These are phyloP conservation scores for Peronospora belbahrii DNA, from an alignment of 352 stramenopile genomes.

Conservation along the genomic window DNA sequence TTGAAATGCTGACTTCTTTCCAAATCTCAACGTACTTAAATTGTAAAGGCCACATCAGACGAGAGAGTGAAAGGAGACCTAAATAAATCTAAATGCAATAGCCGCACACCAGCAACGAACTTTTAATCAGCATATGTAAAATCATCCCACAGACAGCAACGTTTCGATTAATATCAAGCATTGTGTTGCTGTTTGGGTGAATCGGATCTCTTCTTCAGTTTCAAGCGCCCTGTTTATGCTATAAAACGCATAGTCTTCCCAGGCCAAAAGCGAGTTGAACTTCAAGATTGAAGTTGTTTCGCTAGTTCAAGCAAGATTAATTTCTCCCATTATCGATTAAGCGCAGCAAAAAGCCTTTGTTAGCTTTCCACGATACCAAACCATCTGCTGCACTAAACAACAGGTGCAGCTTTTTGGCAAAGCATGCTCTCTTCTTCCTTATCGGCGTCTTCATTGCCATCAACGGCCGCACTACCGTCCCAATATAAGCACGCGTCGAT, in stretches of 20 bases:
- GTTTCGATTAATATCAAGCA: no score
- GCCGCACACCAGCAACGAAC: background rate
- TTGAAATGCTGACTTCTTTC: slow-evolving; percentile 19
- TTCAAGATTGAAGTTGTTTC: slow-evolving; percentile 20
- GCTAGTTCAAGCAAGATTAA: background rate
- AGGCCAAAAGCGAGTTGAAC: slow-evolving; percentile 24
- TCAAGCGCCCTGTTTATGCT: background rate
- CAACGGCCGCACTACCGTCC: slow-evolving; percentile 2
- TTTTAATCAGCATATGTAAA: no score
- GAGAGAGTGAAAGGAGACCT: no score
- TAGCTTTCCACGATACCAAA: background rate
- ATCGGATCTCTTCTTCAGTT: slow-evolving; percentile 21
- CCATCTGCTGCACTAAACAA: background rate
- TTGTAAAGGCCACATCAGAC: slow-evolving; percentile 2
- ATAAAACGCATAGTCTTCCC: background rate
- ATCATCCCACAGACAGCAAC: no score
- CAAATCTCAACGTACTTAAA: slow-evolving; percentile 14
- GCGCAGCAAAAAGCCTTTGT: slow-evolving; percentile 12
- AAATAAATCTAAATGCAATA: background rate
- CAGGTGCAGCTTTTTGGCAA: background rate
- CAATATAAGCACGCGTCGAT: slow-evolving; percentile 1
- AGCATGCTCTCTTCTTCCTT: slow-evolving; percentile 13
- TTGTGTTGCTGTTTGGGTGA: background rate
- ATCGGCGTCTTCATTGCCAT: background rate
- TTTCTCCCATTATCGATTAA: slow-evolving; percentile 24